Base-by-base conservation (phyloP, 495 filamentous ascomycete genomes). In the Daldinia bambusicola region DNA sequence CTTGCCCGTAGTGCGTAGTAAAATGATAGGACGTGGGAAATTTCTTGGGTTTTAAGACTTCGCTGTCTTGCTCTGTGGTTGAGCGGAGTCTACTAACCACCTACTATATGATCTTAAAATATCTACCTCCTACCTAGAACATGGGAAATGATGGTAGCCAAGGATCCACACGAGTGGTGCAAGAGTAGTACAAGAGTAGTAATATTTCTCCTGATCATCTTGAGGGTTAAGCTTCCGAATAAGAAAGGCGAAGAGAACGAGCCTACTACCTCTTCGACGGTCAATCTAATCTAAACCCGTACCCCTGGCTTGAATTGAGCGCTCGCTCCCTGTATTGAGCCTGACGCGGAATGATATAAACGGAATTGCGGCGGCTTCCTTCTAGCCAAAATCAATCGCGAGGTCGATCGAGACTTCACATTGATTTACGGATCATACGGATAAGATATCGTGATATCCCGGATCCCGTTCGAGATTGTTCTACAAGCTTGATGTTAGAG, bases 221-320 rank as follows among this genome's bases (percentile, higher is more conserved):
- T 22, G 20, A 26, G 51, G 13, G n/a, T 53, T 31, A 58, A 20
- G 18, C 37, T 58, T 30, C 34, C 34, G 13, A 63, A 43, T 52
- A 53, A 57, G 37, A 63, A 43, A 69, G 16, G 60, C n/a, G 41
- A 56, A 37, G 7, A 36, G 13, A 18, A 32, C 14, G n/a, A 59
- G 45, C 14, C 9, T 22, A 10, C 43, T 22, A 9, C 9, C 20
- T 45, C 34, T 13, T 36, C 5, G n/a, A 41, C 31, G 18, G 36
- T 36, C 55, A 65, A 63, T 71, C 30, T 71, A 67, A 43, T 48
- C 37, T 41, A 63, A 14, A 67, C 69, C 63, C 55, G 69, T 45
- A 55, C 69, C 63, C 37, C 53, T 26, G 52, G 38, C 40, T 32
- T 32, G 26, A 48, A 57, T 37, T 48, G 37, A 45, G 37, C 45